A percentile compares a stretch with the other conserved stretches of the same genome.
These are phyloP conservation scores for Physcia stellaris DNA, from an alignment of 495 filamentous ascomycete genomes.

Conservation along the genomic window DNA sequence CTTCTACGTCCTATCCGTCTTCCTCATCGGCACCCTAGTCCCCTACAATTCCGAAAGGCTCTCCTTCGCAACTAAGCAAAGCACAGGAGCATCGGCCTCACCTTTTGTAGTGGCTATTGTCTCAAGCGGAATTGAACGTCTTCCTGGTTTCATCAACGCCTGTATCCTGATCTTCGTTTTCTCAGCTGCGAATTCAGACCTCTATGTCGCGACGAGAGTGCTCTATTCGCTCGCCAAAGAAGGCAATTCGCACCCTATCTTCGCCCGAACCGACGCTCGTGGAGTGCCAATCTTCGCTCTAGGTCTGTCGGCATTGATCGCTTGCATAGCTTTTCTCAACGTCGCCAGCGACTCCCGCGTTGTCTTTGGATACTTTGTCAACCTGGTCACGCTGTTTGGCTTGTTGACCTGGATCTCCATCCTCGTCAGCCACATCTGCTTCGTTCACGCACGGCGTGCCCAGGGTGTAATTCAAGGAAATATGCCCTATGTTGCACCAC, in stretches of 20 bases:
- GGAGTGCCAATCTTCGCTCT: constrained; percentile 69
- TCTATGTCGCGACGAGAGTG: constrained; percentile 72
- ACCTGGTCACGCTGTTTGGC: constrained; percentile 69
- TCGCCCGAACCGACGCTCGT: constrained; percentile 53
- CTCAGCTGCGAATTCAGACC: constrained; percentile 58
- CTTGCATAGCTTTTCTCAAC: constrained; percentile 66
- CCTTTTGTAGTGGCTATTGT: constrained; percentile 51
- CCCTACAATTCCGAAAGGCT: constrained; percentile 42
- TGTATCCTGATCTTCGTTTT: constrained; percentile 70
- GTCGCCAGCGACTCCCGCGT: constrained; percentile 48
- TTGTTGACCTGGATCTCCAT: constrained; percentile 62
- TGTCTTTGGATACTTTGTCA: constrained; percentile 78
- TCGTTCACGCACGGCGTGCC: constrained; percentile 57
- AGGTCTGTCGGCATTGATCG: constrained; percentile 42
- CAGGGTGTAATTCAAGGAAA: constrained; percentile 51
- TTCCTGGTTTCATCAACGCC: constrained; percentile 46
- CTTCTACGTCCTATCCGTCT: constrained; percentile 53
- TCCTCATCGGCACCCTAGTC: constrained; percentile 42
- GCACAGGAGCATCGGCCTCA: constrained; percentile 33
- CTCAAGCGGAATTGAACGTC: constrained; percentile 34
- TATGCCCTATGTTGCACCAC: constrained; percentile 60
- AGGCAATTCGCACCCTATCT: constrained; percentile 58
- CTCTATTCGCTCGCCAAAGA: constrained; percentile 67
- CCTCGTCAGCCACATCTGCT: constrained; percentile 68
- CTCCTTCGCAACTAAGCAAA: constrained; percentile 32